These are phyloP conservation scores for Beauveria scarabaeidicola DNA, from an alignment of 2,329 filamentous ascomycete species.

Conservation along the genomic window DNA sequence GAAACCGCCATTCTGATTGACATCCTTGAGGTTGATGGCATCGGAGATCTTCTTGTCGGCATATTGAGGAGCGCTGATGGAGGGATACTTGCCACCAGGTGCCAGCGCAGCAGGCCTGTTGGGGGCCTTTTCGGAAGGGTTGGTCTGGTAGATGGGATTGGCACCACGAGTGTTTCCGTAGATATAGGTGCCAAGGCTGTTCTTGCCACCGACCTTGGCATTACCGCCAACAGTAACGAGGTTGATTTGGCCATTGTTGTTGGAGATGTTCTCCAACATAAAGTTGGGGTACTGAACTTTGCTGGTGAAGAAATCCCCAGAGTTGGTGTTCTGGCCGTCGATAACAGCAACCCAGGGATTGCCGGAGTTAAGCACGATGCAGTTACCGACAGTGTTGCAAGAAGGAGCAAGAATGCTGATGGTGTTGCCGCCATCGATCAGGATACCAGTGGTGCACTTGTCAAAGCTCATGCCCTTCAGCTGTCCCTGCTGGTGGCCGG, in stretches of 20 bases:
- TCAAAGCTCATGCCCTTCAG: slow-evolving; percentile 8
- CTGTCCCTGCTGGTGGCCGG: slow-evolving; percentile 7
- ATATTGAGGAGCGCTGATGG: slow-evolving; percentile 31
- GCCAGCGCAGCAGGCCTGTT: slow-evolving; percentile 27
- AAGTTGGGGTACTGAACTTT: slow-evolving; percentile 7
- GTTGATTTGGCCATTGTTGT: slow-evolving; percentile 14
- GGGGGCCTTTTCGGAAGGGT: slow-evolving; percentile 20
- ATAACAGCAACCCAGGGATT: slow-evolving; percentile 7
- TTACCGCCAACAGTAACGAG: slow-evolving; percentile 11
- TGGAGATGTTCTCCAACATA: slow-evolving; percentile 14
- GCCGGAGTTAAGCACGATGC: slow-evolving; percentile 3
- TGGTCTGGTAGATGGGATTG: slow-evolving; percentile 29
- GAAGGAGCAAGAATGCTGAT: slow-evolving; percentile 7
- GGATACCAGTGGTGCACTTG: slow-evolving; percentile 12
- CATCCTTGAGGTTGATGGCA: slow-evolving; percentile 25
- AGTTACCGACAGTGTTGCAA: slow-evolving; percentile 7
- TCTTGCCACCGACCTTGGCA: slow-evolving; percentile 9
- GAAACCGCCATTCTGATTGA: slow-evolving; percentile 9
- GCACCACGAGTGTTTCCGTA: slow-evolving; percentile 34
- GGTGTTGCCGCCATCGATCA: slow-evolving; percentile 8
- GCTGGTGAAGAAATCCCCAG: slow-evolving; percentile 6
- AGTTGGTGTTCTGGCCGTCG: slow-evolving; percentile 5
- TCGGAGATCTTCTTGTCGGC: slow-evolving; percentile 23
- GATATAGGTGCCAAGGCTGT: slow-evolving; percentile 31
- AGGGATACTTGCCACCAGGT: slow-evolving; percentile 28